Evolutionary conservation across 495 filamentous ascomycete species (phyloP).

Genomic region (Penicillium samsonianum): DNA sequence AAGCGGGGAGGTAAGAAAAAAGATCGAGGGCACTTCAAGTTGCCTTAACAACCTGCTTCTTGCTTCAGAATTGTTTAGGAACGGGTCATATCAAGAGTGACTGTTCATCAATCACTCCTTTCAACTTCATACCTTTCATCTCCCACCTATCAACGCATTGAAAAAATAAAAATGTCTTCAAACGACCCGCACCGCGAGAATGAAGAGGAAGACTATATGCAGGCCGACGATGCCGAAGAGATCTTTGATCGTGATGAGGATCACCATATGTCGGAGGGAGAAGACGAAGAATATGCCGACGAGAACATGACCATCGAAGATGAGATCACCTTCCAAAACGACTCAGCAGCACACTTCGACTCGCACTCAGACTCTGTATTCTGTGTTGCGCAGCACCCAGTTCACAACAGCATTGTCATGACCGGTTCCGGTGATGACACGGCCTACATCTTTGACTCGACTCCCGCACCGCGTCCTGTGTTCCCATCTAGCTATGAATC

Average conservation of each 20-base stretch:
- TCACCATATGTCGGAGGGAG: constrained; percentile 63
- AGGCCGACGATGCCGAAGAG: constrained; percentile 72
- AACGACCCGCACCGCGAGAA: constrained; percentile 50
- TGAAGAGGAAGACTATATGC: constrained; percentile 61
- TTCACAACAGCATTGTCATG: constrained; percentile 72
- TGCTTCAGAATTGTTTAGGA: constrained; percentile 6
- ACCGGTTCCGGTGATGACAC: constrained; percentile 86
- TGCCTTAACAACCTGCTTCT: constrained; percentile 3
- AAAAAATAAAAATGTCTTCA: constrained; percentile 45
- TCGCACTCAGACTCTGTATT: constrained; percentile 84
- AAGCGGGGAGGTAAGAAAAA: constrained; percentile 38
- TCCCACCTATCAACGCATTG: neutral
- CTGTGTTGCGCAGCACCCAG: constrained; percentile 88
- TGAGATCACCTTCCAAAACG: constrained; percentile 79
- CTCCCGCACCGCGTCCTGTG: constrained; percentile 61
- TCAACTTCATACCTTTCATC: neutral
- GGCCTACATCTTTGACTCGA: constrained; percentile 78
- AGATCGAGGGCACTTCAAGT: constrained; percentile 20
- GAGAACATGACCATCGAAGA: constrained; percentile 63
- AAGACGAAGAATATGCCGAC: constrained; percentile 45
- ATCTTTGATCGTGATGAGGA: constrained; percentile 67
- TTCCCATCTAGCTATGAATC: constrained; percentile 74
- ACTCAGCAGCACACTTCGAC: constrained; percentile 91
- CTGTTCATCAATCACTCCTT: neutral
- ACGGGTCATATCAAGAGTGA: neutral